These are phyloP conservation scores for Arxiozyma telluris DNA, from an alignment of 1,139 yeast genomes.

Conservation along the genomic window DNA sequence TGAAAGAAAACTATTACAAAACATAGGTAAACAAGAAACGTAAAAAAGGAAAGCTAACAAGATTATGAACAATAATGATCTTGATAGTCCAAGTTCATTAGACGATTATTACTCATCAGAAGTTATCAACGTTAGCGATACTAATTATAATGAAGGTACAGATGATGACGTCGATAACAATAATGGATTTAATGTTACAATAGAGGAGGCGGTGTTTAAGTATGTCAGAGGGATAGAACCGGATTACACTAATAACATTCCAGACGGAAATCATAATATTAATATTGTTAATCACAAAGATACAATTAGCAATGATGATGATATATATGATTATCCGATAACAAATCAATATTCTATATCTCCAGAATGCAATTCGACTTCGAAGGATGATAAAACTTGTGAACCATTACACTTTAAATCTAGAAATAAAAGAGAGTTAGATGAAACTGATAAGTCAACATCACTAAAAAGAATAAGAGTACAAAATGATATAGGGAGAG, in stretches of 20 bases:
- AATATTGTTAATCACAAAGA: background rate
- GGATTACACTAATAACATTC: constrained; percentile 19
- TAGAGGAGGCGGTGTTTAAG: constrained; percentile 58
- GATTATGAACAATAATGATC: background rate
- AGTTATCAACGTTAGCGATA: background rate
- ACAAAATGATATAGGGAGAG: background rate
- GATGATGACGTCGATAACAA: background rate
- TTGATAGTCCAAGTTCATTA: background rate
- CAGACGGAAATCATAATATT: constrained; percentile 7
- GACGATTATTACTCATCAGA: background rate
- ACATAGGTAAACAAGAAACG: background rate
- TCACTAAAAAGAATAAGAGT: background rate
- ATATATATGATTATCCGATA: background rate
- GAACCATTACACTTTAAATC: background rate
- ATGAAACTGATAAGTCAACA: background rate
- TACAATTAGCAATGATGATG: background rate
- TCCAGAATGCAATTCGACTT: background rate
- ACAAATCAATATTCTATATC: background rate
- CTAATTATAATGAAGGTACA: background rate
- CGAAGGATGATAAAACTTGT: background rate
- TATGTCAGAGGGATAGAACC: constrained; percentile 57
- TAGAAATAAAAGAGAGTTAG: background rate
- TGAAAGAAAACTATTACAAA: background rate
- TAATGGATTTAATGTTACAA: constrained; percentile 14
- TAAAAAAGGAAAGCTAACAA: background rate